A percentile compares a stretch with the other conserved stretches of the same genome.
Evolutionary conservation across 306 rosid species (phyloP).

Genomic region (Mimosa pudica): DNA sequence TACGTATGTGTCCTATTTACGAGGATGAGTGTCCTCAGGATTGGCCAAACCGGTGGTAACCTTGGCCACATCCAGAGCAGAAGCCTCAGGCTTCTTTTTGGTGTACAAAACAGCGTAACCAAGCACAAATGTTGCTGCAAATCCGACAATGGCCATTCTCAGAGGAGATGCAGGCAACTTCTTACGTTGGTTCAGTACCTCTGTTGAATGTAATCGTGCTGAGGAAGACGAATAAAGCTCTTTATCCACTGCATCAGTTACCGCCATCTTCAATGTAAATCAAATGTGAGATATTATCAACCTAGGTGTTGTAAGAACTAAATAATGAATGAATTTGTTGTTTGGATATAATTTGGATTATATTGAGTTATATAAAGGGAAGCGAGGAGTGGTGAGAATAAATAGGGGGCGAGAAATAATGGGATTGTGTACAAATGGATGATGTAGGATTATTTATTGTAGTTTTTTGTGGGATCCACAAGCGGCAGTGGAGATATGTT

Average conservation of each 20-base stretch:
- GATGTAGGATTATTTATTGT: neutral
- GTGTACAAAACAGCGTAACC: conserved; percentile 56
- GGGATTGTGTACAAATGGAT: conserved; percentile 27
- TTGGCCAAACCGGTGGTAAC: conserved; percentile 41
- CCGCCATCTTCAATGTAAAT: conserved; percentile 35
- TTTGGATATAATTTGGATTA: neutral
- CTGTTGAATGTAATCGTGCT: conserved; percentile 40
- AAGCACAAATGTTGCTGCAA: conserved; percentile 48
- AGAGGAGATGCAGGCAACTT: conserved; percentile 48
- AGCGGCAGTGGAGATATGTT: neutral
- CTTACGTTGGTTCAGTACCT: conserved; percentile 54
- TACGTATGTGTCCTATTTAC: neutral
- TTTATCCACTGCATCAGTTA: conserved; percentile 31
- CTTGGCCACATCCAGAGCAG: conserved; percentile 68
- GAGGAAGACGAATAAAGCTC: neutral
- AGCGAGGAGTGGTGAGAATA: conserved; percentile 28
- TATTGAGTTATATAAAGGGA: neutral
- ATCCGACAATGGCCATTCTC: conserved; percentile 62
- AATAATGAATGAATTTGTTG: neutral
- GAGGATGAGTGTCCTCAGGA: conserved; percentile 47
- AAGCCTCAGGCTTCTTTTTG: conserved; percentile 74
- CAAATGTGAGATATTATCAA: neutral
- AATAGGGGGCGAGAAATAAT: conserved; percentile 38
- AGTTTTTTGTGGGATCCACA: conserved; percentile 16
- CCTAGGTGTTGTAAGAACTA: neutral